Evolutionary conservation across 1,284 basidiomycete genomes (phyloP), one percentile per base, ranked within the genome.

Genomic region (Somion occarium): DNA sequence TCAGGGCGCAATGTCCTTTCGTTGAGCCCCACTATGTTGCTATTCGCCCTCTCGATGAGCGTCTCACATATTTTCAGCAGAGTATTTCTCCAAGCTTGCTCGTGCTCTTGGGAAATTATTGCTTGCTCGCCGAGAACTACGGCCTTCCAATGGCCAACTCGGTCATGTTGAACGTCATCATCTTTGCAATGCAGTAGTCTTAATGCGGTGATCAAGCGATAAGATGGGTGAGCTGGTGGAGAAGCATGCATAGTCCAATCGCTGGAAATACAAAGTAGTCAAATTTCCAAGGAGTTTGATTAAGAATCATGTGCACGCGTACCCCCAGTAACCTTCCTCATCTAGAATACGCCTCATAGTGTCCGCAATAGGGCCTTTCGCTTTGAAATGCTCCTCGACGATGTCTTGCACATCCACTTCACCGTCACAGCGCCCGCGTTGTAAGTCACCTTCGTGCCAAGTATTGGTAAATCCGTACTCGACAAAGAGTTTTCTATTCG

Each of bases 401-500:
- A 78, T 56, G 34, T 77, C 73, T 54, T 82, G 76, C 1, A 93
- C 70, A 53, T 87, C 80, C 9, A 88, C 73, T 61, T 92, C 85
- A 15, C 73, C 71, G 26, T 66, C 57, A 44, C 65, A 66, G 19
- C 63, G 64, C 27, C 68, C 66, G 25, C 46, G 56, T 9, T 49
- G 27, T n/a, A 70, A 59, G 34, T 60, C 66, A 15, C 64, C 58
- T 27, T 62, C 50, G 0, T 59, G 58, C 37, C 69, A 57, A 12
- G 53, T 23, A 57, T 78, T 75, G 23, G 88, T 77, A 62, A 95
- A 95, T 0, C 91, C 92, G 66, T 95, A 95, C 63, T 95, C 92
- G 25, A 83, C 74, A 63, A 93, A 89, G 18, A 95, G 65, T 5
- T 75, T 83, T 39, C 76, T 73, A 59, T 91, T 91, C 18, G 82